Evolutionary conservation across 108 stramenopile genomes (phyloP), one percentile per base, ranked within the genome.

Genomic region (Discostella stelligeroides): DNA sequence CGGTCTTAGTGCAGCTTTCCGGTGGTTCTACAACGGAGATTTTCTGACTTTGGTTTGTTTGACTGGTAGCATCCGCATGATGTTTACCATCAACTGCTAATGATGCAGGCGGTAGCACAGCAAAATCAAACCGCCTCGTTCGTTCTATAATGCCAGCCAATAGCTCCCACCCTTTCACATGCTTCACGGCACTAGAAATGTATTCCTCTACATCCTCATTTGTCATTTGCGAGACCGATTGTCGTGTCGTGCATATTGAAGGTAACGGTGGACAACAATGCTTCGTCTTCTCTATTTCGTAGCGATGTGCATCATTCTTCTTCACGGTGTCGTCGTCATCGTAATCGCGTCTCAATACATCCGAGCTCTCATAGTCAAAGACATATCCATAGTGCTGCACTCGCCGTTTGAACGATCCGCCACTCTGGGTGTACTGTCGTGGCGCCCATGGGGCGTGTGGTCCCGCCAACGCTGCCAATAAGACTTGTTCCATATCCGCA

Each of bases 321-420:
- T 80, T 49, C 0, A 54, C 68, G 42, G 60, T 68, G 18, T 42
- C 29, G 30, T 76, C 60, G 62, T 84, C 74, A 38, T 20, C 68
- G 18, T 70, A 38, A 49, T 70, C 57, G 8, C 76, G 45, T 51
- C 95, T 83, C 45, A 93, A 68, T 15, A 96, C 92, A 85, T 96
- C 80, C 9, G 89, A 86, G 40, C 91, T 88, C 60, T 85, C 75
- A 63, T 96, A 96, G 70, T 96, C 95, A 81, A 96, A 96, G 18
- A 96, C 95, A 75, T 96, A 96, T 39, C 95, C 95, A 69, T 93
- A 96, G 75, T 96, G 95, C 69, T 95, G 93, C 7, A 95, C 93
- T 8, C 79, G 66, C 39, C 93, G 76, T 63, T 83, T 82, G 37
- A 95, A 88, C 7, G 60, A 39, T 25, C 91, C 90, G 14, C 85